Evolutionary conservation across 2,329 filamentous ascomycete species (phyloP).

Genomic region (Magnaporthiopsis incrustans): DNA sequence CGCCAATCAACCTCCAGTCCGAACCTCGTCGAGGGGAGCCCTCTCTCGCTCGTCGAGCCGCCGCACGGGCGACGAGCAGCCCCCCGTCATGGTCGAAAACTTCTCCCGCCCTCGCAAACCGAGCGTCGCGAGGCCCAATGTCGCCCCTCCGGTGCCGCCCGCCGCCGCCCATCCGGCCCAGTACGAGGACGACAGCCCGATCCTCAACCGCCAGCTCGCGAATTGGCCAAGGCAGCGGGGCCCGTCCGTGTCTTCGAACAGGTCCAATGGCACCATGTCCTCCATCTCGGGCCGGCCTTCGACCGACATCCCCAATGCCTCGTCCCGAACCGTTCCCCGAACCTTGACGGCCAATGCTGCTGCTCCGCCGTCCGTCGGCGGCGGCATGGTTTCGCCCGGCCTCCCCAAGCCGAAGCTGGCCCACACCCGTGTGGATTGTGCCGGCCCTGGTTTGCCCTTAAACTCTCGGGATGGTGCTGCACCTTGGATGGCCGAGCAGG

Average conservation of each 20-base stretch:
- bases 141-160: neutral
- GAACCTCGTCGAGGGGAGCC: slow-evolving; percentile 21
- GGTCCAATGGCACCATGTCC: slow-evolving; percentile 37
- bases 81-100: slow-evolving; percentile 39
- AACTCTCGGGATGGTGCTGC: slow-evolving; percentile 3
- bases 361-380: slow-evolving; percentile 11
- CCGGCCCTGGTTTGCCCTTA: neutral
- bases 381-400: slow-evolving; percentile 13
- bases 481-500: slow-evolving; percentile 43
- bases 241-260: slow-evolving; percentile 39
- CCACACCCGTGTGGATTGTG: slow-evolving; percentile 26
- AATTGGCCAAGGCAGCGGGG: slow-evolving; percentile 34
- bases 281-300: slow-evolving; percentile 32
- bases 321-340: slow-evolving; percentile 9
- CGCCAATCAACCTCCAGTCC: slow-evolving; percentile 18
- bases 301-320: slow-evolving; percentile 27
- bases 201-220: slow-evolving; percentile 10
- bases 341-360: slow-evolving; percentile 11
- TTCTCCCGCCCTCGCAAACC: slow-evolving; percentile 52
- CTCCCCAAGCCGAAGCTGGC: slow-evolving; percentile 21
- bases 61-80: neutral
- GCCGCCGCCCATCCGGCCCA: neutral
- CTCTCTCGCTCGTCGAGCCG: slow-evolving; percentile 5
- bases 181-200: slow-evolving; percentile 18
- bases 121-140: slow-evolving; percentile 28